Evolutionary conservation across 768 basidiomycete species (phyloP), one percentile per base, ranked within the genome.

Genomic region (Boletus vinaceobasis): DNA sequence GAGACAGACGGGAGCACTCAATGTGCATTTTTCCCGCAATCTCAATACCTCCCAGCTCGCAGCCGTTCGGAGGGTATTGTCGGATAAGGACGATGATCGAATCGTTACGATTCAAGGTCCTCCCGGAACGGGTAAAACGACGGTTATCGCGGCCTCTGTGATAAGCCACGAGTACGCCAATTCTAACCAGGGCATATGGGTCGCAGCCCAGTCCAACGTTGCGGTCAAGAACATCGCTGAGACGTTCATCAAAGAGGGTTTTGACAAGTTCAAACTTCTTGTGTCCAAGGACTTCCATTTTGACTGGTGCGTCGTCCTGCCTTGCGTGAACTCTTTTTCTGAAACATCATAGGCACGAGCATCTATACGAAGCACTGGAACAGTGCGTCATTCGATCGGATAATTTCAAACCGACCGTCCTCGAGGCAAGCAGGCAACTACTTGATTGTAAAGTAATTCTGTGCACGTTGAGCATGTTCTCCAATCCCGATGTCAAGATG

Each of bases 141-240:
- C 71, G 0, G 74, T 77, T 8, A 79, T 79, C 15, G 71, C 75
- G 2, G 73, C 75, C 0, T 63, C 66, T 1, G 71, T 73, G 1
- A 54, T 58, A 1, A 73, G 73, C 15, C 23, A 66, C 11, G 8
- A 62, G 13, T 3, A 29, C 1, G 53, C 59, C 44, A 45, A 48
- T 2, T 57, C 57, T 15, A 19, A 23, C 8, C 61, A 43, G 27
- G 48, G 60, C 9, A 61, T 77, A 10, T 80, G 75, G 73, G 57
- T 80, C 29, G 65, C 74, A 29, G 77, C 79, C 0, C 79, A 80
- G 27, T 79, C 78, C 0, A 81, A 80, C 39, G 76, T 80, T 33
- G 79, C 76, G 0, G 79, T 80, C 19, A 81, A 81, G 59, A 80
- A 80, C 52, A 79, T 80, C n/a, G 78, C 78, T 0, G 75, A 79